Percentiles rank a stretch among this genome's conserved stretches.
phyloP scores from a whole-genome alignment of 1,284 basidiomycete genomes.

The Hemileia vastatrix region DNA sequence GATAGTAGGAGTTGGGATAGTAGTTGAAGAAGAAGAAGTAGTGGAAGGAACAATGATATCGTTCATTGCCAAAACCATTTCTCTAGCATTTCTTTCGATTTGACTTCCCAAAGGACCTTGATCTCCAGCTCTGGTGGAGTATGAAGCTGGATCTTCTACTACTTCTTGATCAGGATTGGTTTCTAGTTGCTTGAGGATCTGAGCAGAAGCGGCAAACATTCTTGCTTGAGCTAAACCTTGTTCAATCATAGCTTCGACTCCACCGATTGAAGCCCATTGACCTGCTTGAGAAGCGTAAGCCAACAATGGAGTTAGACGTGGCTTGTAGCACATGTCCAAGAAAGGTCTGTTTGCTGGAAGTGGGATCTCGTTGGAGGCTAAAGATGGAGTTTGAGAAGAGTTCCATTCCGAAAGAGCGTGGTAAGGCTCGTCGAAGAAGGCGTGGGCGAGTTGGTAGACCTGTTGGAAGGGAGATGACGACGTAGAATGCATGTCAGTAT shows the following conservation, averaged over 20 bases:
- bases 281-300: constrained; percentile 29
- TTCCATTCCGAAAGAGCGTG: constrained; percentile 2
- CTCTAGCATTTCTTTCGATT: constrained; percentile 28
- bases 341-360: constrained; percentile 35
- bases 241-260: constrained; percentile 45
- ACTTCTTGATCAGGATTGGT: constrained; percentile 4
- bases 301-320: constrained; percentile 40
- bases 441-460: constrained; percentile 25
- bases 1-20: neutral
- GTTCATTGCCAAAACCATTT: constrained; percentile 24
- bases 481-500: too few relatives aligned
- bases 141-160: constrained; percentile 27
- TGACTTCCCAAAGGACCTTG: constrained; percentile 27
- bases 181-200: constrained; percentile 22
- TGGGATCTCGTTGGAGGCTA: constrained; percentile 27
- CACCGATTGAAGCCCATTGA: constrained; percentile 38
- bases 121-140: constrained; percentile 27
- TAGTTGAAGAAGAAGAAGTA: neutral
- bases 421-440: constrained; percentile 29
- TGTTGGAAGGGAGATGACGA: too few relatives aligned
- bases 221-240: constrained; percentile 44
- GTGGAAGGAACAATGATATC: constrained; percentile 19
- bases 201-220: constrained; percentile 35
- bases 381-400: neutral
- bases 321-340: constrained; percentile 46